Evolutionary conservation across 371 early-diverging fungal genomes (phyloP), one percentile per base, ranked within the genome.

Genomic region (Haplosporangium sp.): DNA sequence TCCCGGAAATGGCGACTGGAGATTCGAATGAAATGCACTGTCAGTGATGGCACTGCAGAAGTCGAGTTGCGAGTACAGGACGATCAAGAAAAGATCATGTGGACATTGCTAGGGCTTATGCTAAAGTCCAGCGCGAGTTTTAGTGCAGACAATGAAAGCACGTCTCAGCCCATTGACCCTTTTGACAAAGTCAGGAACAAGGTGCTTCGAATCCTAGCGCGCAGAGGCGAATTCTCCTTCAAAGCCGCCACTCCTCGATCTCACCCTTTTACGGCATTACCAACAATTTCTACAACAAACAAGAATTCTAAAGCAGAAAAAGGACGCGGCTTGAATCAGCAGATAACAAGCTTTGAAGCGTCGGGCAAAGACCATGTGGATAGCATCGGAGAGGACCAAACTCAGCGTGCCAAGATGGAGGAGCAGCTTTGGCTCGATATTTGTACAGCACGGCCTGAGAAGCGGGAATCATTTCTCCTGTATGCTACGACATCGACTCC

Each of bases 31-130:
- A 64, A 70, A 11, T 76, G 67, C 21, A 45, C 51, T 2, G 51
- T 70, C 4, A 54, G 51, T 14, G 76, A 76, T 46, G 76, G 76
- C 1, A 66, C 76, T 0, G 63, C 67, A 2, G 64, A 67, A 5
- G 71, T 48, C 2, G 23, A 48, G 12, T 10, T 76, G 43, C 16
- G 42, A 14, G 54, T 65, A 0, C 43, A 13, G 1, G 45, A 51
- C 2, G 70, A 66, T 29, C 69, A 61, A n/a, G 67, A 76, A 20
- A 67, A 53, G 0, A 53, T 67, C 16, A 63, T 76, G 71, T 76
- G 76, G 76, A 51, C 64, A 5, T 55, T 76, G 0, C 40, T 76
- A 21, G 76, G 76, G 5, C 37, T 76, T 7, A 40, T 36, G 42
- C 37, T 20, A 37, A 52, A 58, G 38, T 46, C 56, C 3, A 41